phyloP scores from a whole-genome alignment of 2,329 filamentous ascomycete species.

The Exophiala xenobiotica region DNA sequence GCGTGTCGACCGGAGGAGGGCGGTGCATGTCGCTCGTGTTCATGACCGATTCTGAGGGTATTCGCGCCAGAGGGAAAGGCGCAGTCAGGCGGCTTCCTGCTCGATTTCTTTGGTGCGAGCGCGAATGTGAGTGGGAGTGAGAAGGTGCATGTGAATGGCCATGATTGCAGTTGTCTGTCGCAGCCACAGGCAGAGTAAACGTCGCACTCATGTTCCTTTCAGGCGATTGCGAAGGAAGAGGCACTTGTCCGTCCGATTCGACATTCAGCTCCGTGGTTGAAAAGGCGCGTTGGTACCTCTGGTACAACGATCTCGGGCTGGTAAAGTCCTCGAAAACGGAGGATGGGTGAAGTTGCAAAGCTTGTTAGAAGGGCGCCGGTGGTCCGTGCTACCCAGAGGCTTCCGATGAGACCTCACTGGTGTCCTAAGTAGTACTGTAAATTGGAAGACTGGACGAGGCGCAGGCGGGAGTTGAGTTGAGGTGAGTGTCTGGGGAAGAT shows the following conservation, averaged over 20 bases:
- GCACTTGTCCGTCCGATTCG: slow-evolving; percentile 25
- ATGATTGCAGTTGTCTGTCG: slow-evolving; percentile 34
- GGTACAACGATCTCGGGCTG: not conserved
- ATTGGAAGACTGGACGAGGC: not conserved
- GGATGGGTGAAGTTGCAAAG: too few relatives aligned
- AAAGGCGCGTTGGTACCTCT: not conserved
- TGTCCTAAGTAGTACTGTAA: too few relatives aligned
- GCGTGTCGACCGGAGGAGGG: slow-evolving; percentile 16
- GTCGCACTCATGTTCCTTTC: slow-evolving; percentile 30
- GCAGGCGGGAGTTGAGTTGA: not conserved
- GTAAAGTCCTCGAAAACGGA: too few relatives aligned
- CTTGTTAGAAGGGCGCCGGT: too few relatives aligned
- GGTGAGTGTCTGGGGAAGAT: slow-evolving; percentile 5
- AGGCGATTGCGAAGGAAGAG: slow-evolving; percentile 26
- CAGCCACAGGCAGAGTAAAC: slow-evolving; percentile 32
- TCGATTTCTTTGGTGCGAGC: slow-evolving; percentile 25
- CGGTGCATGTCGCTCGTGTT: slow-evolving; percentile 13
- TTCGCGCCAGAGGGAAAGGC: slow-evolving; percentile 27
- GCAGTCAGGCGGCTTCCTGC: slow-evolving; percentile 27
- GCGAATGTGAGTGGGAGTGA: slow-evolving; percentile 36
- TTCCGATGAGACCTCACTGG: too few relatives aligned
- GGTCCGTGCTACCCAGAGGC: not conserved
- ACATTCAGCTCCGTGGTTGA: slow-evolving; percentile 24
- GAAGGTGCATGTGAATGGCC: slow-evolving; percentile 36
- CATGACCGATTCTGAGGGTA: slow-evolving; percentile 28